phyloP scores from a whole-genome alignment of 768 basidiomycete genomes.

The Auricularia sp. region DNA sequence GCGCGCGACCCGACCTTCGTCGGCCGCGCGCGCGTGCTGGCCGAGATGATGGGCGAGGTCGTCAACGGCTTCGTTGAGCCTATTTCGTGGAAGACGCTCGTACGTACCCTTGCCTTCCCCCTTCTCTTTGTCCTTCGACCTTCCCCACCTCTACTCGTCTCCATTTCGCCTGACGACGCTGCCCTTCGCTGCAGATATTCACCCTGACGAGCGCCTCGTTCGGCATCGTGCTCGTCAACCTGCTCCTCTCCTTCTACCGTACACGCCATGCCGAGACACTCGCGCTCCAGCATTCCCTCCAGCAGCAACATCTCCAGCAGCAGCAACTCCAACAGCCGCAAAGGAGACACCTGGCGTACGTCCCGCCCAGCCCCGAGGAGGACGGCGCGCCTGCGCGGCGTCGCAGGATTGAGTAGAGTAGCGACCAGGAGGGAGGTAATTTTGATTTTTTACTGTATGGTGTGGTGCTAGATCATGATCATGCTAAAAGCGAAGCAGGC shows the following conservation, averaged over 20 bases:
- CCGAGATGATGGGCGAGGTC: constrained; percentile 92
- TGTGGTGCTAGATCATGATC: too few species aligned
- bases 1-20: constrained; percentile 84
- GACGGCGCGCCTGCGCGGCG: too few species aligned
- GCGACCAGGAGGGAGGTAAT: too few species aligned
- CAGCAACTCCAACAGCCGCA: not conserved
- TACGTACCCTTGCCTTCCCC: constrained; percentile 27
- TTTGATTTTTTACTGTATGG: too few species aligned
- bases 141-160: too few species aligned
- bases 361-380: too few species aligned
- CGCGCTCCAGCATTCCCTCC: not conserved
- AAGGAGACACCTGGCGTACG: too few species aligned
- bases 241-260: constrained; percentile 70
- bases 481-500: too few species aligned
- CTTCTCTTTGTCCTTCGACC: too few species aligned
- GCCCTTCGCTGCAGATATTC: constrained; percentile 41
- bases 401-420: too few species aligned
- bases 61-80: constrained; percentile 95
- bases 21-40: constrained; percentile 81
- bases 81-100: constrained; percentile 95
- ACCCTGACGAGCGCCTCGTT: constrained; percentile 67
- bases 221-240: constrained; percentile 70
- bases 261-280: constrained; percentile 38
- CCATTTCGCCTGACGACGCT: too few species aligned
- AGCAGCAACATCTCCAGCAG: not conserved